Conservation (phyloP, 805 yeast species). For the Candida insectalens region DNA sequence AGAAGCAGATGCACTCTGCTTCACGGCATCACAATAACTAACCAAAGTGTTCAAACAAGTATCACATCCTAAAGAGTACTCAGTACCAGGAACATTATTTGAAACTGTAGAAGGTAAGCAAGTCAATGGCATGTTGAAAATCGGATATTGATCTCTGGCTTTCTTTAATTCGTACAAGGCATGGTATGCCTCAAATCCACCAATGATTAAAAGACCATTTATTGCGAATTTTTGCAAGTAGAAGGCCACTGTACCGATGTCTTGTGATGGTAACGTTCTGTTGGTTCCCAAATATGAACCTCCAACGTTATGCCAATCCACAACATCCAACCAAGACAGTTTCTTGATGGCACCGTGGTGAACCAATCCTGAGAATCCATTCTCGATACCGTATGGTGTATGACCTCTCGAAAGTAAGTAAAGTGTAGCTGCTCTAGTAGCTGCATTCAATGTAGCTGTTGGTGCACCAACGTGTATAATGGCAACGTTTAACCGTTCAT, state of each 20-base stretch:
- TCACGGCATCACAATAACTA: conserved; percentile 68
- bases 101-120: conserved; percentile 93
- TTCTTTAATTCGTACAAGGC: conserved; percentile 73
- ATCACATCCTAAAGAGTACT: conserved; percentile 67
- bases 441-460: conserved; percentile 92
- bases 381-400: conserved; percentile 79
- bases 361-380: conserved; percentile 87
- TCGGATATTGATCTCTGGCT: conserved; percentile 73
- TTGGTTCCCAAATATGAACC: conserved; percentile 98
- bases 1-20: conserved; percentile 70
- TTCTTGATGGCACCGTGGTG: conserved; percentile 78
- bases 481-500: conserved; percentile 63
- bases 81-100: conserved; percentile 76
- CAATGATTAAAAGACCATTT: conserved; percentile 85
- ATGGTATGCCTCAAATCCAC: conserved; percentile 95
- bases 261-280: conserved; percentile 74
- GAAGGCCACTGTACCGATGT: conserved; percentile 85
- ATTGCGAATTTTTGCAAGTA: conserved; percentile 82
- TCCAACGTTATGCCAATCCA: conserved; percentile 81
- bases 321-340: conserved; percentile 77
- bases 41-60: conserved; percentile 66
- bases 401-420: conserved; percentile 89
- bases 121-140: conserved; percentile 90
- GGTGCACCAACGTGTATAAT: conserved; percentile 95
- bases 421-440: conserved; percentile 81